Conservation (phyloP, 1,139 yeast species). For the Taphrina deformans region DNA sequence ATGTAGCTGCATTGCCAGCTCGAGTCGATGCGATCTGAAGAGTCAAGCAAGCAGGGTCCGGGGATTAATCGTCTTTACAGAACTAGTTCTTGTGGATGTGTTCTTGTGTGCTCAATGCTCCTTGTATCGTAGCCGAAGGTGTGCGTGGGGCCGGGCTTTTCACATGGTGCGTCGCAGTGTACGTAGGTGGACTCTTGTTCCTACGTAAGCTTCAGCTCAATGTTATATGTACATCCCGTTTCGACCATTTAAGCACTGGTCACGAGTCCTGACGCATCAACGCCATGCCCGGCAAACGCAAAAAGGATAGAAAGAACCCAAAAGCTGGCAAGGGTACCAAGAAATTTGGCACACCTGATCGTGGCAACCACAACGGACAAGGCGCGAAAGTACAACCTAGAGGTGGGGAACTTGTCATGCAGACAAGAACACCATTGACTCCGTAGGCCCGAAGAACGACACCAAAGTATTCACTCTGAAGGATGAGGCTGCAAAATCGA, state of each 20-base stretch:
- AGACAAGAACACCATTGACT: background rate
- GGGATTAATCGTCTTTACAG: too few species aligned
- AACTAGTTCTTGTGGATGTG: too few species aligned
- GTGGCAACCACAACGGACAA: background rate
- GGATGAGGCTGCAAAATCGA: slow-evolving; percentile 21
- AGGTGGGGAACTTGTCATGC: background rate
- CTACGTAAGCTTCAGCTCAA: background rate
- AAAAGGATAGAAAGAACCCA: slow-evolving; percentile 14
- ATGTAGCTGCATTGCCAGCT: too few species aligned
- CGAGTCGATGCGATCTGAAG: too few species aligned
- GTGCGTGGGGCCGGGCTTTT: too few species aligned
- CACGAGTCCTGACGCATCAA: background rate
- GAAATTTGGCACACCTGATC: background rate
- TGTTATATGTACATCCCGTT: background rate
- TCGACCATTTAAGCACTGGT: background rate
- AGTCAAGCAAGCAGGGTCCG: too few species aligned
- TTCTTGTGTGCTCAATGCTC: too few species aligned
- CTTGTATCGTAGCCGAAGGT: too few species aligned
- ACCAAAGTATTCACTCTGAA: slow-evolving; percentile 14
- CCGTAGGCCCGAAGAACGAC: background rate
- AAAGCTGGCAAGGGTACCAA: slow-evolving; percentile 7
- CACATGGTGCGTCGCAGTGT: too few species aligned
- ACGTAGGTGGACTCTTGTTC: background rate
- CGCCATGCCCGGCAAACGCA: slow-evolving; percentile 28
- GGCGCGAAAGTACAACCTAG: background rate